A percentile compares a stretch with the other conserved stretches of the same genome.
Evolutionary conservation across 2,329 filamentous ascomycete species (phyloP).

Genomic region (Massarina eburnea): DNA sequence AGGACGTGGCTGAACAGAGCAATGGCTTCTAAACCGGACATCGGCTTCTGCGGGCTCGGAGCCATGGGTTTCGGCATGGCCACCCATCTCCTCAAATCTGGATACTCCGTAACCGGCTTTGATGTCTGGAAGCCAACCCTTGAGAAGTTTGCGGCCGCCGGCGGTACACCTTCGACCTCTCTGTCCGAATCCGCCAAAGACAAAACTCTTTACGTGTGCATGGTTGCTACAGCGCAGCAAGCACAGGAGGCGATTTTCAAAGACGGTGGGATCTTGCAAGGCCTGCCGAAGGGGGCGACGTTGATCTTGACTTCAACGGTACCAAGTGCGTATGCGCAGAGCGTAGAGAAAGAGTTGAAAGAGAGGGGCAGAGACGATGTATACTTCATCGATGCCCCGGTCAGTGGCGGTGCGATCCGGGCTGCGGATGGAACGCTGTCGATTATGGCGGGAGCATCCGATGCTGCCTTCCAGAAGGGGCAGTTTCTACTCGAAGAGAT

Average conservation of each 20-base stretch:
- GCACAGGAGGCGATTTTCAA: conserved; percentile 67
- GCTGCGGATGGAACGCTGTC: conserved; percentile 72
- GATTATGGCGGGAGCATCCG: conserved; percentile 70
- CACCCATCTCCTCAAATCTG: conserved; percentile 67
- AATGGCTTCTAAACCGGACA: conserved; percentile 47
- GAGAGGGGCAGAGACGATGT: conserved; percentile 63
- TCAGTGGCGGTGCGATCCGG: conserved; percentile 69
- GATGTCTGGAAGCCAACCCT: conserved; percentile 70
- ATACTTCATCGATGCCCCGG: conserved; percentile 69
- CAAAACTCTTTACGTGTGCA: conserved; percentile 66
- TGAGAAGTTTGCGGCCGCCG: conserved; percentile 64
- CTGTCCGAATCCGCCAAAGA: conserved; percentile 63
- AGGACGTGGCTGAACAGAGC: too few relatives aligned
- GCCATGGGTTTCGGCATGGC: conserved; percentile 86
- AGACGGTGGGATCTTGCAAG: conserved; percentile 51
- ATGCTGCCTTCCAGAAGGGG: conserved; percentile 59
- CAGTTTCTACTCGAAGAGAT: conserved; percentile 64
- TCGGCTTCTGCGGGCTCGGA: conserved; percentile 74
- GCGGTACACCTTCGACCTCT: conserved; percentile 61
- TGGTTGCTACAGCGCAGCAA: conserved; percentile 75
- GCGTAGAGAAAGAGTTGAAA: conserved; percentile 59
- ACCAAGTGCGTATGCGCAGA: conserved; percentile 65
- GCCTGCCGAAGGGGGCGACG: conserved; percentile 59
- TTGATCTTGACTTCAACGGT: conserved; percentile 73
- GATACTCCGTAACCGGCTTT: conserved; percentile 69